Evolutionary conservation across 768 basidiomycete genomes (phyloP), one percentile per base, ranked within the genome.

Genomic region (Mrakia frigida): DNA sequence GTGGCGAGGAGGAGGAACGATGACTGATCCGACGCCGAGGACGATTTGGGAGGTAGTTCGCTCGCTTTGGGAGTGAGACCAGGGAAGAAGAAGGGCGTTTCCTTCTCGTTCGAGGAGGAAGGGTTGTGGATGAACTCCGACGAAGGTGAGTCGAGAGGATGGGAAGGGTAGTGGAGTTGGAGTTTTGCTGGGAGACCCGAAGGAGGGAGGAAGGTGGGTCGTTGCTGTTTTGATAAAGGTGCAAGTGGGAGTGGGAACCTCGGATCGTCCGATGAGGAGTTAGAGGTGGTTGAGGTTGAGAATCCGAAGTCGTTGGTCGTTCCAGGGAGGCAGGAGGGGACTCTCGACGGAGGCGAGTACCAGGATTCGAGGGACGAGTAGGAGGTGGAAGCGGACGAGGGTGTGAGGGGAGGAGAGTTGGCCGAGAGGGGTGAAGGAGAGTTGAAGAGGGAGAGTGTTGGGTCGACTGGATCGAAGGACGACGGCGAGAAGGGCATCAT

Each of bases 161-260:
- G 63, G 37, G 63, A 65, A 14, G 63, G 63, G 37, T 65, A 65
- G 35, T 65, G 63, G 16, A 65, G 31, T 9, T 65, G 63, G 33
- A 37, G 18, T 21, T 33, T 65, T 11, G 63, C 6, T 33, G 63
- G 18, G 6, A 39, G 37, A 14, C 63, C 31, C 6, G 61, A 31
- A 1, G 61, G 9, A 6, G 63, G 18, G 1, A 10, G 35, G 35
- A 65, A 21, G 37, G 63, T 25, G 0, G 63, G 31, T 21, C 16
- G 11, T n/a, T 1, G n/a, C 2, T 65, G 11, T 28, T 28, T 7
- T 13, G n/a, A n/a, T n/a, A n/a, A n/a, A n/a, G n/a, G n/a, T n/a
- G n/a, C n/a, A n/a, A n/a, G n/a, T n/a, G n/a, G n/a, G n/a, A n/a
- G n/a, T n/a, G n/a, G n/a, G n/a, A n/a, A n/a, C n/a, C n/a, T n/a